phyloP scores from a whole-genome alignment of 139 green algal species.

The Pleodorina starrii region DNA sequence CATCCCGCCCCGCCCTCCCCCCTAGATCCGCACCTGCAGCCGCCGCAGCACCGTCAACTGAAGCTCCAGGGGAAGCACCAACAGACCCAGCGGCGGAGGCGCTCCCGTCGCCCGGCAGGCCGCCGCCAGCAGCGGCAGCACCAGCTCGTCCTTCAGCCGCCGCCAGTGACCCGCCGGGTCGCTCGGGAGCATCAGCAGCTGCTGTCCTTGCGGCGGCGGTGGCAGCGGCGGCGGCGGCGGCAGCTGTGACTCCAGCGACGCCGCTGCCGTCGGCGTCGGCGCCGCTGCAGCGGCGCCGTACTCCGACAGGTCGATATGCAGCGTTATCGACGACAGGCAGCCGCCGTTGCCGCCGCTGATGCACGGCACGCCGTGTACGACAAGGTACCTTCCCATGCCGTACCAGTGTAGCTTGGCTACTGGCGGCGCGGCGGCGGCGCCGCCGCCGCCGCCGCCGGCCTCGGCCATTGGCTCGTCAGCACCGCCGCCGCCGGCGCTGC shows the following conservation, averaged over 20 bases:
- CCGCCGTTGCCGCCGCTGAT: neutral
- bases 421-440: neutral
- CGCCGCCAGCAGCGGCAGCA: slow-evolving; percentile 42
- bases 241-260: neutral
- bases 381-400: slow-evolving; percentile 24
- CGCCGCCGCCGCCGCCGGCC: neutral
- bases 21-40: slow-evolving; percentile 26
- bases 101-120: neutral
- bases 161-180: neutral
- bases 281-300: neutral
- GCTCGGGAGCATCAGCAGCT: neutral
- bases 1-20: no score
- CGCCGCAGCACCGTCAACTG: slow-evolving; percentile 20
- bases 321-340: neutral
- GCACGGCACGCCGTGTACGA: slow-evolving; percentile 6
- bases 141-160: slow-evolving; percentile 26
- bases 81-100: slow-evolving; percentile 23
- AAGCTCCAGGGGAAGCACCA: slow-evolving; percentile 41
- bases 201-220: no score
- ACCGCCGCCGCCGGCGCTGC: no score
- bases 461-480: neutral
- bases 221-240: neutral
- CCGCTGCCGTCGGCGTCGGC: neutral
- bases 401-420: slow-evolving; percentile 30
- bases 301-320: slow-evolving; percentile 26